Conservation (phyloP, 176 grass and related monocot species). For the Tillandsia leiboldiana region DNA sequence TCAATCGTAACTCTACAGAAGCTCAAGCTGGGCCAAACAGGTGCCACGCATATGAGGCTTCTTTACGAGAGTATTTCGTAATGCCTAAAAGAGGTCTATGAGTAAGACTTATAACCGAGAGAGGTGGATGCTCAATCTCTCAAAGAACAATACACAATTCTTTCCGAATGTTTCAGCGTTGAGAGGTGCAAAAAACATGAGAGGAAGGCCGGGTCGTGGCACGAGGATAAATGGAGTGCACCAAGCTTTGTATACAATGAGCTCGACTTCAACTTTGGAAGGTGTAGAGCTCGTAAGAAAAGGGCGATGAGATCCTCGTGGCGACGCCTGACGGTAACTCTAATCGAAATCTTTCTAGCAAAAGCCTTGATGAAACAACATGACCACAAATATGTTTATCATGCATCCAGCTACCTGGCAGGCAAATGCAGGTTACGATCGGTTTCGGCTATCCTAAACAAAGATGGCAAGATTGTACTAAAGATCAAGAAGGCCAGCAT, state of each 20-base stretch:
- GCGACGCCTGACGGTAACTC: conserved; percentile 74
- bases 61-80: no score
- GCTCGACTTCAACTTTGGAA: conserved; percentile 72
- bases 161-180: conserved; percentile 43
- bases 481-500: conserved; percentile 75
- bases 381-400: background rate
- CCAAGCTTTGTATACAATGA: conserved; percentile 35
- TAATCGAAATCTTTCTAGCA: background rate
- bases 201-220: conserved; percentile 35
- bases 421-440: conserved; percentile 79
- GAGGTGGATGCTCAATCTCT: background rate
- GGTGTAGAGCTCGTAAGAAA: conserved; percentile 67
- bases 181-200: conserved; percentile 62
- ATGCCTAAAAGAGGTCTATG: no score
- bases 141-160: background rate
- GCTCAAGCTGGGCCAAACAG: no score
- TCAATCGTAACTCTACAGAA: no score
- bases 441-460: conserved; percentile 62
- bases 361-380: background rate
- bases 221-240: conserved; percentile 32
- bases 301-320: conserved; percentile 83
- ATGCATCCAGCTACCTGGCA: conserved; percentile 4
- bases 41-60: no score
- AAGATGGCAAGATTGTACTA: conserved; percentile 59
- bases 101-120: background rate